phyloP scores from a whole-genome alignment of 2,329 filamentous ascomycete genomes.

The Geosmithia flava region DNA sequence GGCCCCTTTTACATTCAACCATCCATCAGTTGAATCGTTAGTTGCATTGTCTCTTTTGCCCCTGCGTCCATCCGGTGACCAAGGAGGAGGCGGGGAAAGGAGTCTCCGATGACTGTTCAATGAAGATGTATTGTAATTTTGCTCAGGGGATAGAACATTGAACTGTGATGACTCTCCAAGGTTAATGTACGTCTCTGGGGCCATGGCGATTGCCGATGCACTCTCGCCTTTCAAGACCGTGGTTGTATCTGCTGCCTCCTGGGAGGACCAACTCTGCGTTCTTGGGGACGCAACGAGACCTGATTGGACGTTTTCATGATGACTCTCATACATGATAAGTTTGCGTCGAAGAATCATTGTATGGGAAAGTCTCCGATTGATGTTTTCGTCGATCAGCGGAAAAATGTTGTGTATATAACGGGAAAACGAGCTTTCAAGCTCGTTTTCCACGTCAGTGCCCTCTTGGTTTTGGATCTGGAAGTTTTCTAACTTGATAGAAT shows the following conservation, averaged over 20 bases:
- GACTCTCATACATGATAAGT: conserved; percentile 4
- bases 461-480: too few relatives aligned
- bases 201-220: too few relatives aligned
- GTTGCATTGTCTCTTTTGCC: background rate
- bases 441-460: background rate
- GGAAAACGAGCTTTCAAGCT: background rate
- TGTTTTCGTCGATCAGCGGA: conserved; percentile 1
- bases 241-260: background rate
- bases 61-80: too few relatives aligned
- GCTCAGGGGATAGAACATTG: too few relatives aligned
- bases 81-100: too few relatives aligned
- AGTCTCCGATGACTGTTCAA: too few relatives aligned
- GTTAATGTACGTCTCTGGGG: too few relatives aligned
- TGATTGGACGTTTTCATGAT: conserved; percentile 1
- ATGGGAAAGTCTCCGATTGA: conserved; percentile 4
- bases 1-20: background rate
- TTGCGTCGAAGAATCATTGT: conserved; percentile 6
- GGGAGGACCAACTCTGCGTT: conserved; percentile 1
- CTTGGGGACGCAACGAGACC: too few relatives aligned
- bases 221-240: too few relatives aligned
- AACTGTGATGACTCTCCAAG: too few relatives aligned
- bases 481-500: too few relatives aligned
- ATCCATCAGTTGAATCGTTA: background rate
- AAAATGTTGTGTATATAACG: conserved; percentile 5
- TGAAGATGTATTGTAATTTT: too few relatives aligned